Base-by-base conservation (phyloP, 2,329 filamentous ascomycete species). In the Fusarium chlamydosporum region DNA sequence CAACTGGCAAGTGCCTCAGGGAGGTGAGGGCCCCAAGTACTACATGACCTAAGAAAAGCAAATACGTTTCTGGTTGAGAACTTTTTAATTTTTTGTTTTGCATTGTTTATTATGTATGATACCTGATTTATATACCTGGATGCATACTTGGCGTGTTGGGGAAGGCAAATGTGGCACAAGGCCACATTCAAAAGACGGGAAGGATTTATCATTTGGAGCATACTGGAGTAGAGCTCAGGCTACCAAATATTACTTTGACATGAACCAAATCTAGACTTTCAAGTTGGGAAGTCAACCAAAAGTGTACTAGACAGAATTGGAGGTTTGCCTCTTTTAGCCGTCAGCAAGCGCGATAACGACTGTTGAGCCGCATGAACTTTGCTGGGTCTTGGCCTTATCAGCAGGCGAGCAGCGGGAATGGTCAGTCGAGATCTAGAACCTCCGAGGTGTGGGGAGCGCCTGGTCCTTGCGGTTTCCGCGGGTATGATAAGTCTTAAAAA, bases 1-100 rank as follows among this genome's bases (percentile, higher is more conserved):
- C 81, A 97, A 97, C 80, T 97, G 93, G 93, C 89, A 93, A 73
- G 96, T 96, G 33, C 96, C 96, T 8, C 94, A 97, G 78, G 94
- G 96, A 70, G 96, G 95, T 52, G 96, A 90, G 73, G 89, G 89
- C 2, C 89, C 89, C 35, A 91, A 91, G 79, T 91, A 91, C 77
- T 91, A 89, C 79, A 89, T 90, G 87, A 89, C 88, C n/a, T 88
- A 68, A 74, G 34, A 27, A 53, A 47, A 27, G 15, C 56, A 43
- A 50, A 13, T 34, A 43, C 26, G n/a, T 43, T 35, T 50, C 20
- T 27, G 61, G 16, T 51, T 50, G 23, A 47, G 45, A 48, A 37
- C 26, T 20, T n/a, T n/a, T n/a, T n/a, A n/a, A n/a, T 56, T 34
- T 20, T 26, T 38, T 29, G 46, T 37, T 57, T 65, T 61, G 55